Conservation (phyloP, 2,329 filamentous ascomycete species). For the Aureobasidium sp. region DNA sequence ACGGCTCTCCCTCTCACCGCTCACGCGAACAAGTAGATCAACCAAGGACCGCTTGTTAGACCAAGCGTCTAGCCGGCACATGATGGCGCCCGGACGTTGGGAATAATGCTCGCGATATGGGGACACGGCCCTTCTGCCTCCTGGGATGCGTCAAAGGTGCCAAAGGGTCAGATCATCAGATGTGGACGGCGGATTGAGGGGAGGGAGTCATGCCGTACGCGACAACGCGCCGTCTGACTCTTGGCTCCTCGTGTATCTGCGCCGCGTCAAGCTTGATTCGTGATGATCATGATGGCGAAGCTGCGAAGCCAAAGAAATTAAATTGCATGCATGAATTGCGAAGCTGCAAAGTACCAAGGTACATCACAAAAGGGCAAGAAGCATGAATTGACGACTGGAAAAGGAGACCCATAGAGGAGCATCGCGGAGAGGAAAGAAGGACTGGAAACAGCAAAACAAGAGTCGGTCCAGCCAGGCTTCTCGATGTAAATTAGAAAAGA, state of each 20-base stretch:
- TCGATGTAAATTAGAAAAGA: background rate
- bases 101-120: conserved; percentile 9
- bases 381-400: conserved; percentile 4
- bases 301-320: conserved; percentile 6
- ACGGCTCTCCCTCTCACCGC: conserved; percentile 13
- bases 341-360: background rate
- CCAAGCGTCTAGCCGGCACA: conserved; percentile 16
- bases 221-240: conserved; percentile 8
- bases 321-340: conserved; percentile 3
- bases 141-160: background rate
- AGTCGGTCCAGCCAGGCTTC: background rate
- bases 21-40: conserved; percentile 11
- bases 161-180: conserved; percentile 6
- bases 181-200: background rate
- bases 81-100: conserved; percentile 14
- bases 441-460: background rate
- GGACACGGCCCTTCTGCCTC: conserved; percentile 8
- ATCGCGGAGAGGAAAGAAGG: background rate
- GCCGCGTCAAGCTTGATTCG: background rate
- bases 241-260: conserved; percentile 10
- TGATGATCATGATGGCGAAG: background rate
- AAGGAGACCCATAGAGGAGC: background rate
- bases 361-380: background rate
- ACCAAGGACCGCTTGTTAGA: conserved; percentile 6
- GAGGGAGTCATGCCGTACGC: conserved; percentile 10